These are phyloP conservation scores for Aspergillus chevalieri DNA, from an alignment of 2,329 filamentous ascomycete species.

Conservation along the genomic window DNA sequence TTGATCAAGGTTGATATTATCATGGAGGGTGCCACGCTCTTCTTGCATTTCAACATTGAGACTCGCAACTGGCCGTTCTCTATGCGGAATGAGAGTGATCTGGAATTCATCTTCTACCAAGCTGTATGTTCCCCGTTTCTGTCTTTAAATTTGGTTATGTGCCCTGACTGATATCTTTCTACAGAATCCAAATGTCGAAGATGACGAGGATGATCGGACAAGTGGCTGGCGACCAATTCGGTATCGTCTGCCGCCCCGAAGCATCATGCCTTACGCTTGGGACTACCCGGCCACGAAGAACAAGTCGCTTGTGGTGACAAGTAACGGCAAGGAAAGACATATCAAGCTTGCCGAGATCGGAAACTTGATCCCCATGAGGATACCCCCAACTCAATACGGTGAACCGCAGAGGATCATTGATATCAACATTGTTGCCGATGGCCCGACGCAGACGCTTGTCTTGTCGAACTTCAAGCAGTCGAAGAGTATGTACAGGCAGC, in stretches of 20 bases:
- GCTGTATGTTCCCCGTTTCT: conserved; percentile 43
- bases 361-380: conserved; percentile 89
- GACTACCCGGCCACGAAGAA: conserved; percentile 97
- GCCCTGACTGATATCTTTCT: conserved; percentile 2
- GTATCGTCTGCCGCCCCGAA: conserved; percentile 84
- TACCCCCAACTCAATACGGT: conserved; percentile 59
- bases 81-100: conserved; percentile 96
- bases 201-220: conserved; percentile 71
- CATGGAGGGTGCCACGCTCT: conserved; percentile 89
- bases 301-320: conserved; percentile 81
- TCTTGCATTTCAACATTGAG: conserved; percentile 83
- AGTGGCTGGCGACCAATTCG: conserved; percentile 88
- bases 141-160: background rate
- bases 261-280: conserved; percentile 99
- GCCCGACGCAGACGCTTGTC: conserved; percentile 89
- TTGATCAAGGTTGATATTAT: conserved; percentile 83
- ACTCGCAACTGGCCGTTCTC: conserved; percentile 97
- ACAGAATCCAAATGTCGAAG: conserved; percentile 76
- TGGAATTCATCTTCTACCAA: conserved; percentile 94
- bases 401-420: conserved; percentile 80
- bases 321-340: conserved; percentile 74
- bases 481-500: conserved; percentile 81
- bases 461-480: conserved; percentile 89
- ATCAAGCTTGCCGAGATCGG: conserved; percentile 96
- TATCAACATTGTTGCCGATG: conserved; percentile 90